Percentiles rank a stretch among this genome's conserved stretches.
Conservation (phyloP, 768 basidiomycete species). For the Crucibulum laeve region DNA sequence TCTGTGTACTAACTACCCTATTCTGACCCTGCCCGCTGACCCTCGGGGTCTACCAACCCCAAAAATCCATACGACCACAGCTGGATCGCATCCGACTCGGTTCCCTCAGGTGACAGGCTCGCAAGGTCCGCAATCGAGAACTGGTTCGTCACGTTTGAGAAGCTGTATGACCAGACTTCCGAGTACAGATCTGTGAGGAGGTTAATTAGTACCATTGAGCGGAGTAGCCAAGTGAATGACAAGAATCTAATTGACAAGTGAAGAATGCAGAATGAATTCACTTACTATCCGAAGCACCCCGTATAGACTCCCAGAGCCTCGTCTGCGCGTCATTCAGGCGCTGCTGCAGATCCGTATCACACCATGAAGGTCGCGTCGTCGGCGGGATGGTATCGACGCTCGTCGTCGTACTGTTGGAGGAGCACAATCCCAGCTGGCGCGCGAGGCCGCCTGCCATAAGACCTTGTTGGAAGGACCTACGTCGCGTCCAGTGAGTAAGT, state of each 20-base stretch:
- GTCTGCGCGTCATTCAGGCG: slow-evolving; percentile 28
- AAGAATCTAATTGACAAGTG: not conserved
- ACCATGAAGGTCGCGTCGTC: slow-evolving; percentile 28
- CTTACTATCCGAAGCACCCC: slow-evolving; percentile 25
- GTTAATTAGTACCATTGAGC: too few relatives aligned
- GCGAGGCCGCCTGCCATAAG: slow-evolving; percentile 39
- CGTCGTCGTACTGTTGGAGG: slow-evolving; percentile 15
- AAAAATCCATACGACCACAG: slow-evolving; percentile 40
- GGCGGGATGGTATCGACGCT: slow-evolving; percentile 17
- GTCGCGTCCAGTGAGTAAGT: not conserved
- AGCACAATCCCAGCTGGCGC: slow-evolving; percentile 30
- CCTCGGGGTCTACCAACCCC: slow-evolving; percentile 25
- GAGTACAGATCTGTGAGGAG: slow-evolving; percentile 32
- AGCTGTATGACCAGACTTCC: slow-evolving; percentile 37
- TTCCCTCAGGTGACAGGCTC: slow-evolving; percentile 30
- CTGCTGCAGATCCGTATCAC: slow-evolving; percentile 26
- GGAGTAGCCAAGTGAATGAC: not conserved
- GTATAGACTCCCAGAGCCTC: slow-evolving; percentile 32
- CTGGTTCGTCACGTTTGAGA: slow-evolving; percentile 24
- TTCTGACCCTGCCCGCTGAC: not conserved
- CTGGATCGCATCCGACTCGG: slow-evolving; percentile 39
- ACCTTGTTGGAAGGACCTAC: slow-evolving; percentile 37
- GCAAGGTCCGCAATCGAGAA: slow-evolving; percentile 36
- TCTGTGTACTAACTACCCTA: too few relatives aligned
- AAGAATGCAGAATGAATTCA: not conserved